A percentile compares a stretch with the other conserved stretches of the same genome.
phyloP scores from a whole-genome alignment of 768 basidiomycete species.

The Lentinus brumalis region DNA sequence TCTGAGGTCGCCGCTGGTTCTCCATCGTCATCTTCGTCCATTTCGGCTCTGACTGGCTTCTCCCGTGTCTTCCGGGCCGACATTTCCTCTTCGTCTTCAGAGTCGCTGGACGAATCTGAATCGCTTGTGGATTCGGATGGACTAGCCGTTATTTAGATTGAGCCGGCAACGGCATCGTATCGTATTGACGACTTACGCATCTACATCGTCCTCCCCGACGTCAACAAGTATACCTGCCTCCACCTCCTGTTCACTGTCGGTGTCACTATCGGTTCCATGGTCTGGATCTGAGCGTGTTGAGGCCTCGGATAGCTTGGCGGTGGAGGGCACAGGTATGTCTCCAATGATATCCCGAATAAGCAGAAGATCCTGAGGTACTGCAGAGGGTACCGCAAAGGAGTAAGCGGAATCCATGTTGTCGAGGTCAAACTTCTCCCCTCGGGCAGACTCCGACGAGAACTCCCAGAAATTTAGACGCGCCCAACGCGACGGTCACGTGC shows the following conservation, averaged over 20 bases:
- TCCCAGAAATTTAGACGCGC: not conserved
- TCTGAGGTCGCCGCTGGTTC: slow-evolving; percentile 40
- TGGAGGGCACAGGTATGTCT: slow-evolving; percentile 19
- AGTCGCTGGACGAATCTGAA: slow-evolving; percentile 25
- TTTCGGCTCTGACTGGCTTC: slow-evolving; percentile 28
- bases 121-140: slow-evolving; percentile 12
- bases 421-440: slow-evolving; percentile 4
- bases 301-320: slow-evolving; percentile 4
- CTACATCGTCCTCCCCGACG: slow-evolving; percentile 41
- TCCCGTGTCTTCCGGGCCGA: not conserved
- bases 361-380: slow-evolving; percentile 71
- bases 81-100: slow-evolving; percentile 34
- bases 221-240: slow-evolving; percentile 57
- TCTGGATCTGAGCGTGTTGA: slow-evolving; percentile 29
- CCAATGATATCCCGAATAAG: slow-evolving; percentile 72
- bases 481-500: slow-evolving; percentile 3
- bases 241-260: slow-evolving; percentile 72
- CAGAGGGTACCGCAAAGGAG: slow-evolving; percentile 61
- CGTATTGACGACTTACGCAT: not conserved
- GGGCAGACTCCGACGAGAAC: not conserved
- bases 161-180: not conserved
- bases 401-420: slow-evolving; percentile 12
- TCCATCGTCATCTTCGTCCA: slow-evolving; percentile 60
- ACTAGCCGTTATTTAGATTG: not conserved
- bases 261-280: slow-evolving; percentile 46